Base-by-base conservation (phyloP, 495 filamentous ascomycete species). In the Podospora tetraspora region DNA sequence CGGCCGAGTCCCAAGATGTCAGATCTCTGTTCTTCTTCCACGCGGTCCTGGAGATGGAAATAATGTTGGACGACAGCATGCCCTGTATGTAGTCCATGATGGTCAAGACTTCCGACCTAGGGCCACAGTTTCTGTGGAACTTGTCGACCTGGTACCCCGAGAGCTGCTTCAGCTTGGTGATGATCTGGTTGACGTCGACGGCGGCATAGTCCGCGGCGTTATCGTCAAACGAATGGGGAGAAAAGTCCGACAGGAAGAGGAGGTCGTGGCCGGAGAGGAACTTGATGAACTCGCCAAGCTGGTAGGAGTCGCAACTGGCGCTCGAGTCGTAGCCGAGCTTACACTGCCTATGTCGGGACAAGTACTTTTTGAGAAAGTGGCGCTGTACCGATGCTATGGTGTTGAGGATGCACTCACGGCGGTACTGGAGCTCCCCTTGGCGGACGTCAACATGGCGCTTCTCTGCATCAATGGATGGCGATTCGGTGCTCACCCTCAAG, bases 241-340 rank as follows among this genome's bases (percentile, higher is more conserved):
- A 76, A 62, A 81, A 82, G 71, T 83, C 81, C 68, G 77, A 84
- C 67, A 79, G 83, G 76, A 71, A 85, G 22, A 78, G 77, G 71
- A 81, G 84, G 76, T 70, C 81, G 76, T 74, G 88, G 62, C 84
- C 81, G 5, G 83, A 74, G 27, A 97, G 88, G 76, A 96, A 97
- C 56, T 91, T 90, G 68, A 91, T 78, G 83, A 93, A 92, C 78
- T 96, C 91, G 19, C 93, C 93, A 0, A 96, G 83, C 72, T 96
- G 92, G 76, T 92, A 97, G 6, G 89, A 87, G 77, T 97, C 93
- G 76, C 93, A 97, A 68, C 90, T 85, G 19, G 84, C 79, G 56
- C 87, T 90, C 43, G 89, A 89, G 67, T 89, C 90, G 73, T 94
- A 92, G 56, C 90, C 91, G 0, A 90, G 85, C 65, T 87, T 88